A percentile compares a stretch with the other conserved stretches of the same genome.
Conservation (phyloP, 805 yeast genomes). For the Candida anglica region DNA sequence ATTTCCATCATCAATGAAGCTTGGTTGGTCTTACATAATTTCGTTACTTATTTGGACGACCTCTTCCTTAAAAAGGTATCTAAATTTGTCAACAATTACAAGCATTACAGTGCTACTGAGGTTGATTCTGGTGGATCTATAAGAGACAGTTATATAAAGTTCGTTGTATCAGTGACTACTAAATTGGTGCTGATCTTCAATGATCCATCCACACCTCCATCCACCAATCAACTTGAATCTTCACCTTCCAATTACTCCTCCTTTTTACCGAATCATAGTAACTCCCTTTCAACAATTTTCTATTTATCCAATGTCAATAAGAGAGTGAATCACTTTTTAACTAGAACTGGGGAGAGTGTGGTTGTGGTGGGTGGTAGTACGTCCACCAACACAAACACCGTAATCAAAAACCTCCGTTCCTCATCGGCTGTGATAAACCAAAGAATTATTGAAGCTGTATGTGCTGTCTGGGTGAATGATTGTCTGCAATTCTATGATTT, state of each 20-base stretch:
- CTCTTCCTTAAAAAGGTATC: conserved; percentile 23
- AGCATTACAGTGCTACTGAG: conserved; percentile 23
- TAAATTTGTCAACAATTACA: conserved; percentile 35
- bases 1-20: conserved; percentile 39
- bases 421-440: conserved; percentile 31
- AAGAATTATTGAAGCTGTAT: conserved; percentile 35
- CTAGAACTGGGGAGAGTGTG: conserved; percentile 26
- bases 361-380: conserved; percentile 28
- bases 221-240: conserved; percentile 29
- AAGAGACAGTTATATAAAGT: conserved; percentile 18
- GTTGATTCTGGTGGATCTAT: conserved; percentile 29
- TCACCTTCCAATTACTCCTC: conserved; percentile 30
- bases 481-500: conserved; percentile 41
- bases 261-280: conserved; percentile 36
- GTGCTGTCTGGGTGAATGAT: conserved; percentile 43
- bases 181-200: conserved; percentile 27
- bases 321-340: conserved; percentile 24
- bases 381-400: conserved; percentile 38
- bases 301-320: conserved; percentile 26
- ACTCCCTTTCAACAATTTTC: conserved; percentile 37
- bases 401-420: conserved; percentile 29
- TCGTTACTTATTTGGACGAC: conserved; percentile 28
- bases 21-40: conserved; percentile 38
- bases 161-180: conserved; percentile 21
- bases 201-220: conserved; percentile 13